These are phyloP conservation scores for Prunus davidiana DNA, from an alignment of 306 rosid species.

Conservation along the genomic window DNA sequence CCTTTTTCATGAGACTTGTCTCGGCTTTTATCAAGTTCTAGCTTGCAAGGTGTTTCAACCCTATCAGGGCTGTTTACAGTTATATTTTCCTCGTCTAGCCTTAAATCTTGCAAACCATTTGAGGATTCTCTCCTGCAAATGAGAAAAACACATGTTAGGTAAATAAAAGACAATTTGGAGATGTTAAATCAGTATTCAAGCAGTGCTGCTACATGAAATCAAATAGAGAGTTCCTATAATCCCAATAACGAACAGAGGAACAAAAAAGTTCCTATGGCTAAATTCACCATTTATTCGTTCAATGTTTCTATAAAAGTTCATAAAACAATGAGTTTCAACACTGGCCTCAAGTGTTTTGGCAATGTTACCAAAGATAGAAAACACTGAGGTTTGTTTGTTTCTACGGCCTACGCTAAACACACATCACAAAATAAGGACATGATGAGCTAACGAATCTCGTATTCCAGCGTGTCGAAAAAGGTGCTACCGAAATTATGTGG, in stretches of 20 bases:
- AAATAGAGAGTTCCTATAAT: neutral
- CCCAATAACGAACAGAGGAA: neutral
- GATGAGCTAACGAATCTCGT: neutral
- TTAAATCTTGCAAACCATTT: slow-evolving; percentile 31
- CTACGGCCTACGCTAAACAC: neutral
- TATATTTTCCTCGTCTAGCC: slow-evolving; percentile 23
- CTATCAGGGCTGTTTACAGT: slow-evolving; percentile 19
- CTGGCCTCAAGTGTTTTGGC: neutral
- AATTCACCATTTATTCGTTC: neutral
- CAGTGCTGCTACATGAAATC: neutral
- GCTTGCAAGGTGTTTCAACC: slow-evolving; percentile 10
- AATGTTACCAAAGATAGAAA: neutral
- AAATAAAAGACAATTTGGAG: neutral
- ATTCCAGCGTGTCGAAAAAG: neutral
- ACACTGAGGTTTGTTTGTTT: neutral
- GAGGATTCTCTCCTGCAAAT: slow-evolving; percentile 39
- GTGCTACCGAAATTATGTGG: neutral
- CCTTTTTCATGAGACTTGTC: slow-evolving; percentile 20
- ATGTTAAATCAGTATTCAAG: neutral
- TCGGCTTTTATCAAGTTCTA: slow-evolving; percentile 10
- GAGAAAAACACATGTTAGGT: neutral
- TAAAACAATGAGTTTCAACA: neutral
- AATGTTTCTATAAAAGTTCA: neutral
- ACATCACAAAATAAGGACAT: neutral
- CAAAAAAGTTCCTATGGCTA: neutral